Base-by-base conservation (phyloP, 2,329 filamentous ascomycete genomes). In the Fusarium lateritium region DNA sequence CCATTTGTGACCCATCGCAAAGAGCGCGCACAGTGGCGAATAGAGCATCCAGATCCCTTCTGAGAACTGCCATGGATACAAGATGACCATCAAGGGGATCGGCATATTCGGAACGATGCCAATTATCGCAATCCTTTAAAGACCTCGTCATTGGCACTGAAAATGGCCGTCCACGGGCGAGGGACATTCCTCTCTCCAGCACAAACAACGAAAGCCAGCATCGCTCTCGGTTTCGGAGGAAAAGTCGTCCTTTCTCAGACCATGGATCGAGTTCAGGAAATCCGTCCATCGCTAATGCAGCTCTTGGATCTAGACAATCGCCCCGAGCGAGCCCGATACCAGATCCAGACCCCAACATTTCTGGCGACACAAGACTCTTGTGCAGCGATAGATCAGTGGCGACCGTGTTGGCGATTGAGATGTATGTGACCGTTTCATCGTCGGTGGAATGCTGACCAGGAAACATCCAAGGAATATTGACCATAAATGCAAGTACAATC, bases 391-490 rank as follows among this genome's bases (percentile, higher is more conserved):
- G 72, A 71, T 93, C 91, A 34, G 92, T 81, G 0, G 91, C 90
- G 63, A 93, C 88, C 1, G 89, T 90, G 11, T 91, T 81, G 2
- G 91, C 91, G 80, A 91, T 89, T 3, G 90, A 87, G 55, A 93
- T 87, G 69, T 92, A 93, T 42, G 88, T 86, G 60, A 90, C 92
- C 0, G 91, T 92, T 71, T 92, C 91, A 63, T 93, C 91, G 67
- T 93, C 91, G 11, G 89, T 89, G 76, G 88, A 90, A 72, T 91
- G 88, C 61, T 86, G 81, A 3, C 89, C 89, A 2, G 89, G 89
- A 31, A 88, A 87, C 85, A 93, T 92, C 91, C 91, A 93, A 0
- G 91, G 91, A 8, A 93, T 86, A 64, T 92, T 92, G 33, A 92
- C 85, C 88, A 93, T 91, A 73, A 93, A 93, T 0, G 89, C 91